Percentiles rank a stretch among this genome's conserved stretches.
These are phyloP conservation scores for Cryptomeria japonica DNA, from an alignment of 75 land plant genomes.

Conservation along the genomic window DNA sequence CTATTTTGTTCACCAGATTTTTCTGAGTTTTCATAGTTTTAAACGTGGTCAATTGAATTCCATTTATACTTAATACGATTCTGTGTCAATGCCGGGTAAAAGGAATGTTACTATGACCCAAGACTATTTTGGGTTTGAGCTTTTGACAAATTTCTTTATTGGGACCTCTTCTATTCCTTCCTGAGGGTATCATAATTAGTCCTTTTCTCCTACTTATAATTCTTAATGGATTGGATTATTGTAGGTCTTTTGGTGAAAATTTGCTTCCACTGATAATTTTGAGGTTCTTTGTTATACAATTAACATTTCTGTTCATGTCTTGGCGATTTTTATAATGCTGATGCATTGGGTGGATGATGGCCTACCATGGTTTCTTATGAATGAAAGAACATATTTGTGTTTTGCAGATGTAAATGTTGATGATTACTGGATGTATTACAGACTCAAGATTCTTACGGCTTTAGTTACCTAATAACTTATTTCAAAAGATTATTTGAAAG, in stretches of 20 bases:
- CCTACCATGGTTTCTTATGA: neutral
- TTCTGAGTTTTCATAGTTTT: no score
- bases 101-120: neutral
- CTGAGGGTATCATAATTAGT: neutral
- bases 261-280: neutral
- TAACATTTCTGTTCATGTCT: neutral
- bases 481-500: neutral
- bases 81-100: no score
- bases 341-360: neutral
- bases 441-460: neutral
- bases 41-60: no score
- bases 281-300: neutral
- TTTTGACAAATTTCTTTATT: neutral
- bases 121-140: neutral
- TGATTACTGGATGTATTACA: neutral
- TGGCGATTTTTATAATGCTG: neutral
- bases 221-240: no score
- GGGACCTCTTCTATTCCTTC: neutral
- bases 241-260: neutral
- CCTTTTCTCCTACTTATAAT: neutral
- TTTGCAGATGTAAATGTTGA: neutral
- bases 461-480: neutral
- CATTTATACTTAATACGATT: no score
- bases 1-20: no score
- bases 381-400: neutral